phyloP scores from a whole-genome alignment of 345 rosid genomes.

The Litchi chinensis region DNA sequence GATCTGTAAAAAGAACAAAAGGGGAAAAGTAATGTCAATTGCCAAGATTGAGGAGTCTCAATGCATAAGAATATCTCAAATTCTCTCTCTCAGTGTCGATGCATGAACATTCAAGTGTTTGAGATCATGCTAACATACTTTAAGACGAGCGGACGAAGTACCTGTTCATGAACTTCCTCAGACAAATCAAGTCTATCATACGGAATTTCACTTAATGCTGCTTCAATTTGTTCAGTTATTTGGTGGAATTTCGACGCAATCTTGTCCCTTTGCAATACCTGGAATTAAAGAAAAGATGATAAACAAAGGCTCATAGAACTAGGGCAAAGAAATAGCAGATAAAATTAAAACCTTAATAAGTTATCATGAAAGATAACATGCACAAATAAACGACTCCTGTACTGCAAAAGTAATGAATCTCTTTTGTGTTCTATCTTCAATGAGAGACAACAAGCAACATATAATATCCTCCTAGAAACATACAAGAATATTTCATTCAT shows the following conservation, averaged over 20 bases:
- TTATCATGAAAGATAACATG: not conserved
- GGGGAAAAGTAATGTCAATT: slow-evolving; percentile 3
- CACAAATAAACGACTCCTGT: not conserved
- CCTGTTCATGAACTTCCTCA: slow-evolving; percentile 95
- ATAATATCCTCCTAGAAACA: not conserved
- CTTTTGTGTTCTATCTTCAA: not conserved
- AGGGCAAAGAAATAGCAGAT: not conserved
- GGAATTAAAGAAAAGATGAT: not conserved
- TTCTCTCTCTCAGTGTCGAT: not conserved
- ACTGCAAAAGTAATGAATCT: not conserved
- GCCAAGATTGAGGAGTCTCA: slow-evolving; percentile 5
- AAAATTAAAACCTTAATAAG: not conserved
- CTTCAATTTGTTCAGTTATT: slow-evolving; percentile 67
- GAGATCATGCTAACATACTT: not conserved
- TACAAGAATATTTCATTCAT: not conserved
- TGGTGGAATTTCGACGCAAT: slow-evolving; percentile 48
- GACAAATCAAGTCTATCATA: slow-evolving; percentile 60
- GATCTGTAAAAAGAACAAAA: slow-evolving; percentile 39
- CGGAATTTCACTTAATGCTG: slow-evolving; percentile 66
- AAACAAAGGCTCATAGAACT: too few relatives aligned
- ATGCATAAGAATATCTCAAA: not conserved
- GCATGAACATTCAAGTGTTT: not conserved
- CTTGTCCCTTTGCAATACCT: slow-evolving; percentile 39
- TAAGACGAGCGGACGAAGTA: slow-evolving; percentile 19
- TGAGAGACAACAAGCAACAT: not conserved